A percentile compares a stretch with the other conserved stretches of the same genome.
Conservation (phyloP, 108 stramenopile species). For the Nannochloropsis gaditana region DNA sequence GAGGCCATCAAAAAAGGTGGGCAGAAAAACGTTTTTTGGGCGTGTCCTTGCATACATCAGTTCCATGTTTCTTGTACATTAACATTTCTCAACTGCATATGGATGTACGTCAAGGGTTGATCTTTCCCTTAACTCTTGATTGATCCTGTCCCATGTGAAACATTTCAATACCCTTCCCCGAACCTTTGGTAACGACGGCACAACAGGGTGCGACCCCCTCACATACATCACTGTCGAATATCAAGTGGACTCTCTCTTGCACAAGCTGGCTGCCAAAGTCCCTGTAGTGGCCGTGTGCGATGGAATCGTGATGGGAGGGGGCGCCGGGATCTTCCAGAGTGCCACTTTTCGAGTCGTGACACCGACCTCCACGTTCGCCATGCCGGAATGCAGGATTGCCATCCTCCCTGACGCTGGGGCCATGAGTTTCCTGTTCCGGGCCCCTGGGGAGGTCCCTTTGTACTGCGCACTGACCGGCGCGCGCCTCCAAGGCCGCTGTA, state of each 20-base stretch:
- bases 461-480: conserved; percentile 10
- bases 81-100: neutral
- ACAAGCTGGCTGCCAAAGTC: neutral
- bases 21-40: neutral
- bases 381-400: neutral
- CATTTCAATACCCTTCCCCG: neutral
- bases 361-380: neutral
- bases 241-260: neutral
- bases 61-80: neutral
- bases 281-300: neutral
- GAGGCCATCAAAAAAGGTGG: neutral
- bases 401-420: neutral
- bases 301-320: neutral
- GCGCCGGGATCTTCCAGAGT: neutral
- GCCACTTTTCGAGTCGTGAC: neutral
- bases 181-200: neutral
- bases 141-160: neutral
- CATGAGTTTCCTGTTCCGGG: neutral
- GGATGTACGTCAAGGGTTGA: neutral
- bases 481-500: neutral
- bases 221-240: neutral
- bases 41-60: neutral
- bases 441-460: neutral
- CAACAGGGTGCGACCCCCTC: neutral
- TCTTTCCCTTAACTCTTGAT: neutral